Conservation (phyloP, 495 filamentous ascomycete genomes). For the Jackrogersella multiformis region DNA sequence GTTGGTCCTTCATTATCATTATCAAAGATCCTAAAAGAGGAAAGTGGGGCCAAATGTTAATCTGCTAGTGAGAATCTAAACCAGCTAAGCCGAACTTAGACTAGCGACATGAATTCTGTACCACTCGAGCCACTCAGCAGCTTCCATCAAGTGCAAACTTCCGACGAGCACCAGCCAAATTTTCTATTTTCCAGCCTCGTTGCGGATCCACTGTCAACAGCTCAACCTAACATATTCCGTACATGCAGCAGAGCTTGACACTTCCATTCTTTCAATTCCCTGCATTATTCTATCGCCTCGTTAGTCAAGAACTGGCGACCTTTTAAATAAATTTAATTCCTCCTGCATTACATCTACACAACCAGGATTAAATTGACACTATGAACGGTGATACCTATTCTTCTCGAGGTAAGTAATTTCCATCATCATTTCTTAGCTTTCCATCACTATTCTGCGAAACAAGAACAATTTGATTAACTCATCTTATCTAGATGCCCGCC, state of each 20-base stretch:
- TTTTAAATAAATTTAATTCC: neutral
- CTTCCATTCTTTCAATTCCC: constrained; percentile 17
- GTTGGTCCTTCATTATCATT: neutral
- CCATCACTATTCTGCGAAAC: constrained; percentile 43
- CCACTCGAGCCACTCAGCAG: constrained; percentile 22
- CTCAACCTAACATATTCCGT: constrained; percentile 29
- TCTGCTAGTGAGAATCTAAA: constrained; percentile 14
- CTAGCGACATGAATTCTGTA: constrained; percentile 12
- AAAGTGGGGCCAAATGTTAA: constrained; percentile 31
- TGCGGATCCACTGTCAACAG: constrained; percentile 40
- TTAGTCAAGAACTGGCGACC: neutral
- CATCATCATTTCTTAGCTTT: constrained; percentile 26
- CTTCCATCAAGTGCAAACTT: constrained; percentile 6
- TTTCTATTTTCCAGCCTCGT: constrained; percentile 50
- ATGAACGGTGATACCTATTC: constrained; percentile 94
- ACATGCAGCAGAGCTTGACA: constrained; percentile 28
- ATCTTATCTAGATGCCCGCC: constrained; percentile 62
- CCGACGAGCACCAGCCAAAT: constrained; percentile 42
- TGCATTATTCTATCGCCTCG: neutral
- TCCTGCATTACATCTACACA: neutral
- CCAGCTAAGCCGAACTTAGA: constrained; percentile 3
- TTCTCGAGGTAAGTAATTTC: constrained; percentile 69
- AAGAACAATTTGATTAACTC: constrained; percentile 57
- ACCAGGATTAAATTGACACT: constrained; percentile 45
- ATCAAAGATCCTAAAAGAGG: constrained; percentile 14